phyloP scores from a whole-genome alignment of 139 green algal species.

The Chlamydomonas incerta region DNA sequence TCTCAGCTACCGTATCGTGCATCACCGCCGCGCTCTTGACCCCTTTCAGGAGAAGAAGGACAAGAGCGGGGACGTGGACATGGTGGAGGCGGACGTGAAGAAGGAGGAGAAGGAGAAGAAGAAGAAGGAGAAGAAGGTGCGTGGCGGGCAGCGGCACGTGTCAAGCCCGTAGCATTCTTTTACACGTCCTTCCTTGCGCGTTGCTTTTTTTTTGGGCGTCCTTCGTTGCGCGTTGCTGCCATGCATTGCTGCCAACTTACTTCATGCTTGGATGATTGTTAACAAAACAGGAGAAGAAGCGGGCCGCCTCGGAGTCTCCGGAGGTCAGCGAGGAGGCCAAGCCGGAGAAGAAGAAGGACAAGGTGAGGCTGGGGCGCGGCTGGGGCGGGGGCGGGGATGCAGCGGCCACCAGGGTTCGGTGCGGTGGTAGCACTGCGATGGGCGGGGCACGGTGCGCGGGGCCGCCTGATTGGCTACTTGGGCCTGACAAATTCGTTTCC shows the following conservation, averaged over 20 bases:
- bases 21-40: background rate
- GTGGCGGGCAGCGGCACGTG: too few species aligned
- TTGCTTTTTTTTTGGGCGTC: too few species aligned
- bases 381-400: too few species aligned
- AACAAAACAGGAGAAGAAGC: constrained; percentile 24
- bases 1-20: too few species aligned
- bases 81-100: constrained; percentile 22
- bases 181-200: background rate
- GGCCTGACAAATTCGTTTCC: too few species aligned
- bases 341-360: constrained; percentile 61
- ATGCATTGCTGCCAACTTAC: too few species aligned
- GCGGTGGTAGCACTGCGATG: too few species aligned
- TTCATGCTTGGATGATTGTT: too few species aligned
- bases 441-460: too few species aligned
- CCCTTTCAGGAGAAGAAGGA: constrained; percentile 50
- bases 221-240: too few species aligned
- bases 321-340: constrained; percentile 54
- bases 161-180: background rate
- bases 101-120: constrained; percentile 44
- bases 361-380: constrained; percentile 19
- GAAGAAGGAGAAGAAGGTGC: constrained; percentile 40
- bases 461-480: too few species aligned
- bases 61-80: constrained; percentile 31
- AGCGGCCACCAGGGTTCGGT: too few species aligned
- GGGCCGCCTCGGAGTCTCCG: background rate